phyloP scores from a whole-genome alignment of 306 rosid genomes.

The Prinsepia uniflora region DNA sequence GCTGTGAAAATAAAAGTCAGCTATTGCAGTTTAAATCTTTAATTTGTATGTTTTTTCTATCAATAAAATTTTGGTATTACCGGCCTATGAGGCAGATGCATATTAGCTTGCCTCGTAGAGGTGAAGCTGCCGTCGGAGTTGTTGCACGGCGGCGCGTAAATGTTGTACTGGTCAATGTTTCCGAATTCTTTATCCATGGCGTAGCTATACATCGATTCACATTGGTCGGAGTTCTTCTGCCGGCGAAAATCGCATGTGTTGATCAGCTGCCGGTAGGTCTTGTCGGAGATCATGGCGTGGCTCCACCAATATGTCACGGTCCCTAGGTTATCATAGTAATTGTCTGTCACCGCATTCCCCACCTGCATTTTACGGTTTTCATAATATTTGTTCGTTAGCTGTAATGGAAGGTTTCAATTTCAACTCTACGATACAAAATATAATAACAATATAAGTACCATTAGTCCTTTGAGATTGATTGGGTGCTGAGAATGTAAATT shows the following conservation, averaged over 20 bases:
- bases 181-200: conserved; percentile 97
- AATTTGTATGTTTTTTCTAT: too few relatives aligned
- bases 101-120: conserved; percentile 30
- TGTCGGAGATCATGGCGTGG: conserved; percentile 97
- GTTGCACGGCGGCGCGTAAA: conserved; percentile 90
- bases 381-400: too few relatives aligned
- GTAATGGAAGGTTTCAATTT: too few relatives aligned
- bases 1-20: conserved; percentile 27
- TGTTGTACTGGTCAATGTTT: conserved; percentile 93
- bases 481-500: conserved; percentile 52
- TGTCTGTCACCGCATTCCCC: conserved; percentile 96
- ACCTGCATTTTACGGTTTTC: conserved; percentile 42
- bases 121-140: conserved; percentile 56
- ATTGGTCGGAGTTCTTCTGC: conserved; percentile 76
- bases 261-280: conserved; percentile 68
- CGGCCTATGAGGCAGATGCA: conserved; percentile 81
- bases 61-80: not conserved
- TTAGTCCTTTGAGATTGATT: conserved; percentile 72
- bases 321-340: conserved; percentile 84
- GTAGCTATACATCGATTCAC: conserved; percentile 72
- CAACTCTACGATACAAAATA: too few relatives aligned
- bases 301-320: conserved; percentile 99
- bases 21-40: not conserved
- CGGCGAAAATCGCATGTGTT: conserved; percentile 70
- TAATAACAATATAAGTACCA: conserved; percentile 35